Evolutionary conservation across 768 basidiomycete genomes (phyloP), one percentile per base, ranked within the genome.

Genomic region (Boletus eberwhitei): DNA sequence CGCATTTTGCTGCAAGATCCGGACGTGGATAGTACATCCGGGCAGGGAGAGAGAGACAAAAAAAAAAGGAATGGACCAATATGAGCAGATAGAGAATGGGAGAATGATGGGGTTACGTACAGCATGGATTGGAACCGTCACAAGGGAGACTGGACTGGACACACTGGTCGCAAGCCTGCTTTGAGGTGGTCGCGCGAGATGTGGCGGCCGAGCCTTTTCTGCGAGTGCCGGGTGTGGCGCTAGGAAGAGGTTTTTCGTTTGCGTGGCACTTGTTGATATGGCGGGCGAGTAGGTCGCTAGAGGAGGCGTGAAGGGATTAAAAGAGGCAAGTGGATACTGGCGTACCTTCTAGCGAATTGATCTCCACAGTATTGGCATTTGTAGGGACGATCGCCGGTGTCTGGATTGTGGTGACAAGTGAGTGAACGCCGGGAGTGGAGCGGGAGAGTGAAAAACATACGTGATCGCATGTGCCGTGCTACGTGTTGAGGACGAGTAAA

Each of bases 401-500:
- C 90, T 92, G 73, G 19, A 14, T 37, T 48, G 49, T 37, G 38
- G 3, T 26, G 29, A 2, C 17, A 5, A 2, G 51, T 57, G 48
- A 51, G 62, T 34, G 40, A 32, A 48, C 8, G 36, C 22, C 2
- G 22, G 22, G 13, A 52, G 64, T 64, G 68, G 65, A 68, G 65
- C 48, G 29, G 58, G 58, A 42, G 59, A 48, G 54, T 8, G 34
- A 36, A 53, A 53, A 44, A 85, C 89, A 74, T 75, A 92, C 89
- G 90, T 62, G 89, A 91, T 70, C 90, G 84, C 90, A 93, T 92
- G 72, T 92, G 91, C 47, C 90, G 75, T 1, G 89, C 88, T 44
- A 93, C 91, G 82, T 93, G 90, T 64, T 93, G 90, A 29, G 90
- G 90, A 49, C 90, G 80, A 22, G 91, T 93, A 61, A 93, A 93